Conservation (phyloP, 768 basidiomycete species). For the Leucocoprinus sp. region DNA sequence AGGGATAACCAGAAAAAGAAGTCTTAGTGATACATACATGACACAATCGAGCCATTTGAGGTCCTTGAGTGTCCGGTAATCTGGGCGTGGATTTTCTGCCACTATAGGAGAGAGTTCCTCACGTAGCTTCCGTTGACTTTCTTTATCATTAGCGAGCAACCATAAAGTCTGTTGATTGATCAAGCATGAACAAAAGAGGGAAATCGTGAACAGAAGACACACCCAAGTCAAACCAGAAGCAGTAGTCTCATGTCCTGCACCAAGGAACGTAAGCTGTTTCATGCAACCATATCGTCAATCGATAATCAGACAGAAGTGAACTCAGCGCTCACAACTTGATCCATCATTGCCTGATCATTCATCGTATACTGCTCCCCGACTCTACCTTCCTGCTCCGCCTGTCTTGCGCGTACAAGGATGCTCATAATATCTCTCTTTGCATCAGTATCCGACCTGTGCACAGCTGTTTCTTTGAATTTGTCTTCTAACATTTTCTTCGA, state of each 20-base stretch:
- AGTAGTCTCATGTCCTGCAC: constrained; percentile 39
- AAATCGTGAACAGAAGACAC: constrained; percentile 3
- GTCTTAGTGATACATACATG: constrained; percentile 20
- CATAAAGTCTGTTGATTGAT: constrained; percentile 33
- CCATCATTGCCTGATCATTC: constrained; percentile 31
- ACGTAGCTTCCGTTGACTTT: constrained; percentile 41
- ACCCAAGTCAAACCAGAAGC: constrained; percentile 44
- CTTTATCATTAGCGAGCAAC: constrained; percentile 43
- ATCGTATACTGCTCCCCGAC: constrained; percentile 21
- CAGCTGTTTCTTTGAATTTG: constrained; percentile 21
- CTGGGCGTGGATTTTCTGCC: constrained; percentile 23
- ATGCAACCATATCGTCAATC: neutral
- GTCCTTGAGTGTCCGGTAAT: constrained; percentile 32
- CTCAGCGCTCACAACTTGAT: constrained; percentile 25
- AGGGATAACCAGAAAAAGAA: neutral
- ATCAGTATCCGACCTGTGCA: constrained; percentile 19
- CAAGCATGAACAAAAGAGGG: neutral
- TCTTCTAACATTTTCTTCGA: constrained; percentile 25
- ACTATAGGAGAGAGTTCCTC: constrained; percentile 41
- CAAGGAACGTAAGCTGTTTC: constrained; percentile 44
- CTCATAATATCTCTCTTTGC: constrained; percentile 34
- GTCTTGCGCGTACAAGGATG: constrained; percentile 28
- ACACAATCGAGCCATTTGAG: constrained; percentile 33
- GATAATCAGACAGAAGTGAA: neutral
- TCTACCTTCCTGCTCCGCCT: constrained; percentile 19